Conservation (phyloP, 1,139 yeast genomes). For the Zygoascus sp. region DNA sequence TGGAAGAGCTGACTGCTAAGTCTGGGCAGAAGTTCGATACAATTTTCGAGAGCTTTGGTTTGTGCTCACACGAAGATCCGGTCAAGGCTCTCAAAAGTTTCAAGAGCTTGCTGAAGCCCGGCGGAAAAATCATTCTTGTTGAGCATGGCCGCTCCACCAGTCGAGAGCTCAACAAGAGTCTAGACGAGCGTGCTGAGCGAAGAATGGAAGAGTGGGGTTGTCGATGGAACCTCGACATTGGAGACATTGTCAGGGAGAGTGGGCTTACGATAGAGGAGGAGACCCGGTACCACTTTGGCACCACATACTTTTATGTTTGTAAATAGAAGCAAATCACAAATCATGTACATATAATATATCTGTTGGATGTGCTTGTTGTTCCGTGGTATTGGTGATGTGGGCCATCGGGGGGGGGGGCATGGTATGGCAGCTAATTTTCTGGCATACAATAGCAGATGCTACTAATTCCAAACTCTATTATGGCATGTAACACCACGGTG, state of each 20-base stretch:
- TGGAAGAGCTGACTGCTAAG: constrained; percentile 50
- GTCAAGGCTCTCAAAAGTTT: constrained; percentile 74
- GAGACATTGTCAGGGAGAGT: constrained; percentile 74
- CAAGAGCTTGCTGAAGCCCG: constrained; percentile 68
- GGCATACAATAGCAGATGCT: no score
- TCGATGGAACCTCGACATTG: constrained; percentile 93
- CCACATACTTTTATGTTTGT: constrained; percentile 49
- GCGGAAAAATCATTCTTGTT: constrained; percentile 80
- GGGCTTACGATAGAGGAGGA: constrained; percentile 81
- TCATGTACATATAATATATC: constrained; percentile 11
- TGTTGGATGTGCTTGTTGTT: no score
- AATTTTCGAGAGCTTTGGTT: constrained; percentile 86
- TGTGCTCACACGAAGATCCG: constrained; percentile 95
- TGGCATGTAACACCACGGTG: not conserved
- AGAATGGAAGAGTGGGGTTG: constrained; percentile 95
- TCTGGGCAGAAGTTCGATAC: constrained; percentile 69
- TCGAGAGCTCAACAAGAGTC: constrained; percentile 68
- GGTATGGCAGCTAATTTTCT: no score
- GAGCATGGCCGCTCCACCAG: constrained; percentile 91
- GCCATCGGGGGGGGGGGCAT: no score
- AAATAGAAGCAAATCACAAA: constrained; percentile 14
- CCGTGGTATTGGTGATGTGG: no score
- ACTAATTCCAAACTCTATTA: no score
- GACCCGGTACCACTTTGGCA: constrained; percentile 82
- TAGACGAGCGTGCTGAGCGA: constrained; percentile 78